Conservation (phyloP, 345 rosid genomes). For the Gossypium australe region DNA sequence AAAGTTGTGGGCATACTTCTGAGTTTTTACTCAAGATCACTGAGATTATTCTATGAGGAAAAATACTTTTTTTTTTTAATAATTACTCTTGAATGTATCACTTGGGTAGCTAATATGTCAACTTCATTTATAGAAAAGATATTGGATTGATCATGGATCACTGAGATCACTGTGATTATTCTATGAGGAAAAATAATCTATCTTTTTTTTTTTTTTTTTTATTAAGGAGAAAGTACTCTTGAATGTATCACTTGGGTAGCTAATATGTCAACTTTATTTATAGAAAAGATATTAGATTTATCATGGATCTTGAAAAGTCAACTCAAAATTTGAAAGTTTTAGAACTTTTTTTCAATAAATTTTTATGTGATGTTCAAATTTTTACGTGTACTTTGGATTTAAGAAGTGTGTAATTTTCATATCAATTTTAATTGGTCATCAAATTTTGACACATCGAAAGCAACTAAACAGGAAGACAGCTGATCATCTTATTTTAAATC, state of each 20-base stretch:
- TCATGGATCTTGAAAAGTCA: neutral
- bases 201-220: too few species aligned
- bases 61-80: neutral
- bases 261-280: neutral
- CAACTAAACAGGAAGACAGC: neutral
- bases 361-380: neutral
- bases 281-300: neutral
- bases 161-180: too few species aligned
- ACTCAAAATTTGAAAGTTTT: neutral
- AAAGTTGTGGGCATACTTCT: neutral
- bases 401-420: neutral
- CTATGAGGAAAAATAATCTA: too few species aligned
- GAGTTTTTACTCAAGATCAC: neutral
- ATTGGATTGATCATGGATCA: neutral
- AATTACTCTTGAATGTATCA: neutral
- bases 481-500: constrained; percentile 4
- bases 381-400: neutral
- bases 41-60: neutral
- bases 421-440: neutral
- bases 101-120: neutral
- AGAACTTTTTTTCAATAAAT: neutral
- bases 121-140: neutral
- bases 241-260: neutral
- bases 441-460: neutral
- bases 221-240: too few species aligned